Evolutionary conservation across 805 yeast species (phyloP).

Genomic region (Yamadazyma paraphyllophila): DNA sequence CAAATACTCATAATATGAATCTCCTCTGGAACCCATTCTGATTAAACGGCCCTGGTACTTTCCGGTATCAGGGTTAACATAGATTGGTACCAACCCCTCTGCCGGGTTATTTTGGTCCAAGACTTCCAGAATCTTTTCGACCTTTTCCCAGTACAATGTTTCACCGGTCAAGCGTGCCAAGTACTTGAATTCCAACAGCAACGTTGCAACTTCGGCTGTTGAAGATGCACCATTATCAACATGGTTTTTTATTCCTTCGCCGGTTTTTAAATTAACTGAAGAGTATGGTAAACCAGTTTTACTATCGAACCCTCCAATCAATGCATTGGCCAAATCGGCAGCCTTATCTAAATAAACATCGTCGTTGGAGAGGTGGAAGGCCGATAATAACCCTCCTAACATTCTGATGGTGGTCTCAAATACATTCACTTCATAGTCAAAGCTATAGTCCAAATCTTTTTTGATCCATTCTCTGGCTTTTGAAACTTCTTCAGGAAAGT

Average conservation of each 20-base stretch:
- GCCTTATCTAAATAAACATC: conserved; percentile 77
- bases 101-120: conserved; percentile 62
- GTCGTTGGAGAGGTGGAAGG: conserved; percentile 67
- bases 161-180: conserved; percentile 80
- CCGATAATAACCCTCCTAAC: conserved; percentile 90
- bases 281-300: conserved; percentile 73
- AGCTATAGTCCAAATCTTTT: conserved; percentile 63
- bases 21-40: conserved; percentile 88
- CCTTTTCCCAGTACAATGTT: conserved; percentile 70
- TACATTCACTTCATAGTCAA: conserved; percentile 73
- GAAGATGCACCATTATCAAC: conserved; percentile 77
- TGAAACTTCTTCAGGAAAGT: conserved; percentile 55
- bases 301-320: conserved; percentile 67
- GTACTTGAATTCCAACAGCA: conserved; percentile 86
- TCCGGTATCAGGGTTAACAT: conserved; percentile 72
- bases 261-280: conserved; percentile 67
- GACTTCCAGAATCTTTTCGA: conserved; percentile 68
- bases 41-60: conserved; percentile 61
- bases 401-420: conserved; percentile 94
- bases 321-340: conserved; percentile 68
- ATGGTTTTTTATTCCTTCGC: conserved; percentile 58
- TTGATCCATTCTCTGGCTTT: conserved; percentile 75
- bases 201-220: conserved; percentile 85
- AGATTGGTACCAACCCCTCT: conserved; percentile 84
- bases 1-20: conserved; percentile 87